These are phyloP conservation scores for Aspergillus conjunctus DNA, from an alignment of 495 filamentous ascomycete species.

Conservation along the genomic window DNA sequence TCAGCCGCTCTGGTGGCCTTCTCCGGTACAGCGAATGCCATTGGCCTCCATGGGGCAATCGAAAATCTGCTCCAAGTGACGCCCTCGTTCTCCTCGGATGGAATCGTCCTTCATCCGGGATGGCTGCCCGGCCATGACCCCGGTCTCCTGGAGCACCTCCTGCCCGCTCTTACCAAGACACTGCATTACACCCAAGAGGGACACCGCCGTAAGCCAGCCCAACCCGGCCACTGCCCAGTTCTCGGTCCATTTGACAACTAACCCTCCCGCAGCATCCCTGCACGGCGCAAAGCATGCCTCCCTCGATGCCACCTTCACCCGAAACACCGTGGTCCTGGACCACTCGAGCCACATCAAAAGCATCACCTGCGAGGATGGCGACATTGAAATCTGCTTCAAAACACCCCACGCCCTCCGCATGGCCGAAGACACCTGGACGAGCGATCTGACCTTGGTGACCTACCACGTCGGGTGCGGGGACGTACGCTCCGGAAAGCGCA, in stretches of 20 bases:
- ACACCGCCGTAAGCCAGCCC: not conserved
- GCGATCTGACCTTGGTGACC: not conserved
- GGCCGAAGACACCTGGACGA: not conserved
- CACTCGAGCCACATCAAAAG: not conserved
- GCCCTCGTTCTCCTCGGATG: not conserved
- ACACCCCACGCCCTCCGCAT: not conserved
- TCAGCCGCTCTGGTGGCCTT: not conserved
- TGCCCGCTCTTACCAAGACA: not conserved
- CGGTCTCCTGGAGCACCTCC: not conserved
- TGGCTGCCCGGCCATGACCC: not conserved
- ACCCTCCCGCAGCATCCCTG: not conserved
- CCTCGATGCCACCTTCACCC: not conserved
- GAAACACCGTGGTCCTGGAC: not conserved
- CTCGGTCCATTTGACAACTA: not conserved
- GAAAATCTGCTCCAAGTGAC: not conserved
- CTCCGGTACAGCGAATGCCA: not conserved
- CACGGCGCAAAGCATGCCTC: not conserved
- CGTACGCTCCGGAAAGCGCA: not conserved
- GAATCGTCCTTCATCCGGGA: not conserved
- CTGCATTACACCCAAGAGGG: not conserved
- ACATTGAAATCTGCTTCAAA: not conserved
- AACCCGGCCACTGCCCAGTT: not conserved
- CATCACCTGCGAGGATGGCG: not conserved
- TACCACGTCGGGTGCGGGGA: not conserved
- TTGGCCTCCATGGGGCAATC: not conserved